Evolutionary conservation across 2,329 filamentous ascomycete genomes (phyloP), one percentile per base, ranked within the genome.

Genomic region (Thelonectria olida): DNA sequence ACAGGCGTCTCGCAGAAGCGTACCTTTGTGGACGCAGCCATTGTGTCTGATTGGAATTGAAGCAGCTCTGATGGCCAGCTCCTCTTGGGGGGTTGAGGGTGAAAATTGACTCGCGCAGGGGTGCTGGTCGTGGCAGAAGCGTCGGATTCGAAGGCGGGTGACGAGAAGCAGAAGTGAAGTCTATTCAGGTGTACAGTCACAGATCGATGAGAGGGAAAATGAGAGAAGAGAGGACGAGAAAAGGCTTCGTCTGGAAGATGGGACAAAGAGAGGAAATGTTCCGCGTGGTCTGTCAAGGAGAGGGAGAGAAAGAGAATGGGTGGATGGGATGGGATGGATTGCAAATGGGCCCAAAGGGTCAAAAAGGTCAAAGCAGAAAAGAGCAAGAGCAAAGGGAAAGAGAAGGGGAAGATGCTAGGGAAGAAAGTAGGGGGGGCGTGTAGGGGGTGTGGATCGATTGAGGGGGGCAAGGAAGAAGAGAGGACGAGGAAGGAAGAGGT

Each of bases 11-110:
- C 22, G 34, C 23, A 36, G 25, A 12, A 50, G 36, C 67, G 52
- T 73, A 76, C 75, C 74, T 78, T 76, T 63, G 74, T 76, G 63
- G 74, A 73, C 58, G 75, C 59, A 62, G 75, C 75, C 75, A 77
- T 76, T 73, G 70, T 73, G 62, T 58, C 44, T 58, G 61, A 52
- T 54, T 51, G 27, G 23, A 23, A 55, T 64, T 68, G 38, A 61
- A 64, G 58, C 54, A 67, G 64, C 66, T 67, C 58, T 59, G 61
- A 45, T 61, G 57, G 58, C 53, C 54, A 70, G 64, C 57, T 65
- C 41, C 58, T 19, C 25, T 63, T 45, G 31, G 57, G 52, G 51
- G 28, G 28, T 31, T n/a, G 55, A 64, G 42, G 60, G 58, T 62
- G 59, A 58, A 59, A 61, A 63, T 65, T 67, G 59, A 54, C 61